These are phyloP conservation scores for Drechmeria coniospora DNA, from an alignment of 2,329 filamentous ascomycete genomes.

Conservation along the genomic window DNA sequence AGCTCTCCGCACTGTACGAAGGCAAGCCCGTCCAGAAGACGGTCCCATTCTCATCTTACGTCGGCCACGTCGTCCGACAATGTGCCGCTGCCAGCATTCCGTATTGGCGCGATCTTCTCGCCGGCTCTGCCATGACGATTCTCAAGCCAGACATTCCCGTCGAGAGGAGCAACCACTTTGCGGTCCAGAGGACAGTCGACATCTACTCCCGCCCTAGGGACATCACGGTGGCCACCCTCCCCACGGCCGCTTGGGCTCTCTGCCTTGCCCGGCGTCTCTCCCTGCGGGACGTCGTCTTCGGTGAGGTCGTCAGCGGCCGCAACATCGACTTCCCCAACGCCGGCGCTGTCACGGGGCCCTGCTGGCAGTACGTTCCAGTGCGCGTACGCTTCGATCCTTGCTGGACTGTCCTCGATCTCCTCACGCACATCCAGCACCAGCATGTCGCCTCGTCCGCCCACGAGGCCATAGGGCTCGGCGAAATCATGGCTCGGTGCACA, in stretches of 20 bases:
- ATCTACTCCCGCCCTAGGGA: conserved; percentile 33
- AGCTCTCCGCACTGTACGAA: conserved; percentile 36
- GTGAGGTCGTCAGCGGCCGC: conserved; percentile 50
- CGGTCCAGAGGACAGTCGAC: conserved; percentile 26
- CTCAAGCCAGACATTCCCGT: conserved; percentile 24
- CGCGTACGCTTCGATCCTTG: conserved; percentile 36
- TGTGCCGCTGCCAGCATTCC: conserved; percentile 33
- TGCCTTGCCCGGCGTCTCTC: conserved; percentile 39
- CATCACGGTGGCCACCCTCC: conserved; percentile 47
- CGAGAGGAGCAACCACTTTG: conserved; percentile 21
- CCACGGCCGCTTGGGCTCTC: conserved; percentile 52
- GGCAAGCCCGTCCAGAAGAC: conserved; percentile 13
- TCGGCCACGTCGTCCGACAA: conserved; percentile 24
- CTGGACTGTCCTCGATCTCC: conserved; percentile 37
- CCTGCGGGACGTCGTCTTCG: conserved; percentile 44
- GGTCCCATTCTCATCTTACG: conserved; percentile 29
- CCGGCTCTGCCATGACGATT: conserved; percentile 34
- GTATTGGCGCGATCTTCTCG: conserved; percentile 46
- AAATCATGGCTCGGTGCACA: conserved; percentile 34
- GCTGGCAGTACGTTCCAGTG: conserved; percentile 52
- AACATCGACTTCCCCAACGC: conserved; percentile 41
- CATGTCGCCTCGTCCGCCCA: conserved; percentile 39
- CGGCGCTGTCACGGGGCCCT: conserved; percentile 46
- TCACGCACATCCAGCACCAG: conserved; percentile 38
- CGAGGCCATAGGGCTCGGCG: conserved; percentile 37